Percentiles rank a stretch among this genome's conserved stretches.
These are phyloP conservation scores for Russula emetica DNA, from an alignment of 768 basidiomycete genomes.

Conservation along the genomic window DNA sequence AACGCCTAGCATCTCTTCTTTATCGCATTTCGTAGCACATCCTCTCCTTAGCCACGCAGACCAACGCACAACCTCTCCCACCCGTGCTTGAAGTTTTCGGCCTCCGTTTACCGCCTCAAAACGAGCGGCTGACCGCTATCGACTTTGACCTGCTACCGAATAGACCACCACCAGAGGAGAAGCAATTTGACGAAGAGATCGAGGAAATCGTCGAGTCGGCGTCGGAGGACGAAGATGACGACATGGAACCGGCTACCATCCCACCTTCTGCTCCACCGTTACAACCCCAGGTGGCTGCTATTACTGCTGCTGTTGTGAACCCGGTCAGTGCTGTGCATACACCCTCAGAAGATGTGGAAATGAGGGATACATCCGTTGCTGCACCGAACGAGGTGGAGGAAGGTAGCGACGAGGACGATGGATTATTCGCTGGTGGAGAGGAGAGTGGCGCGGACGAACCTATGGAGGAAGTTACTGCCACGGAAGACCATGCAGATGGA, in stretches of 20 bases:
- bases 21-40: conserved; percentile 51
- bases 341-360: conserved; percentile 61
- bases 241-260: conserved; percentile 66
- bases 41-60: conserved; percentile 75
- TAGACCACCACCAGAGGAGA: conserved; percentile 72
- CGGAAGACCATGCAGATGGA: conserved; percentile 44
- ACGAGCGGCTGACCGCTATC: conserved; percentile 71
- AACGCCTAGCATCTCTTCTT: not conserved
- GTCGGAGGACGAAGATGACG: conserved; percentile 56
- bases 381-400: conserved; percentile 46
- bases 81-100: conserved; percentile 87
- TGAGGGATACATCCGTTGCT: conserved; percentile 40
- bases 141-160: conserved; percentile 87
- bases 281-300: conserved; percentile 23
- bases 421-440: conserved; percentile 70
- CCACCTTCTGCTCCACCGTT: conserved; percentile 32
- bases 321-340: conserved; percentile 59
- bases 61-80: conserved; percentile 75
- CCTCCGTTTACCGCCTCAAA: conserved; percentile 63
- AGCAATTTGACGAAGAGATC: conserved; percentile 73
- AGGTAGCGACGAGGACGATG: conserved; percentile 75
- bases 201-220: conserved; percentile 80
- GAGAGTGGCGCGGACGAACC: conserved; percentile 68
- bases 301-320: conserved; percentile 25
- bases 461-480: conserved; percentile 68